Base-by-base conservation (phyloP, 495 filamentous ascomycete genomes). In the Pyronema domesticum region DNA sequence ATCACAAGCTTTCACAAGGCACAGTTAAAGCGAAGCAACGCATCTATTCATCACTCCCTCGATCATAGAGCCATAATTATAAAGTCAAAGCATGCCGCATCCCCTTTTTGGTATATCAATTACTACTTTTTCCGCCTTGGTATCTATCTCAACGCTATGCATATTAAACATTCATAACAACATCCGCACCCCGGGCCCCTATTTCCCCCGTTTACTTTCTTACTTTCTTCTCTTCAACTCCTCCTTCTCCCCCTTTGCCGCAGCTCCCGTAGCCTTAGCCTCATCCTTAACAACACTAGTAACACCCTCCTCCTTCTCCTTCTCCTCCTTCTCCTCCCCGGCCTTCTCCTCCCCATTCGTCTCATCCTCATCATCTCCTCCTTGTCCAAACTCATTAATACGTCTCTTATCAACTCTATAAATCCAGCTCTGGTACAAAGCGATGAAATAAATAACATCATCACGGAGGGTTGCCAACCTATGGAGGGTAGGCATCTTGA, bases 321-420 rank as follows among this genome's bases (percentile, higher is more conserved):
- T 58, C 7, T 45, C 59, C 44, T 67, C 37, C 23, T 60, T 58
- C 61, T 73, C 71, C 57, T 73, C 71, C 15, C 68, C 68, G 7
- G 61, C 48, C 63, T 71, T 68, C 45, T 65, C 64, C 56, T 70
- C 64, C 36, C 56, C 68, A 42, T 61, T 62, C 6, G 64, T 70
- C 44, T 62, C 55, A 48, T 74, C 73, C 56, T 77, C 80, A 47
- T 86, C 89, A 47, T 82, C 82, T 11, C 93, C 91, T 39, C 91
- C 93, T 70, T 98, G 91, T 10, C 91, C 91, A 61, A 96, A 98
- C 68, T 98, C 91, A 68, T 98, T 98, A 67, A 98, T 83, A 42
- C 91, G 75, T 13, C 79, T 85, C 66, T 85, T 89, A 68, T 98
- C 91, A 55, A 94, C 76, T 71, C 83, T 89, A 72, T 98, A 98